Evolutionary conservation across 176 grass and related monocot species (phyloP).

Genomic region (Triticum dicoccoides): DNA sequence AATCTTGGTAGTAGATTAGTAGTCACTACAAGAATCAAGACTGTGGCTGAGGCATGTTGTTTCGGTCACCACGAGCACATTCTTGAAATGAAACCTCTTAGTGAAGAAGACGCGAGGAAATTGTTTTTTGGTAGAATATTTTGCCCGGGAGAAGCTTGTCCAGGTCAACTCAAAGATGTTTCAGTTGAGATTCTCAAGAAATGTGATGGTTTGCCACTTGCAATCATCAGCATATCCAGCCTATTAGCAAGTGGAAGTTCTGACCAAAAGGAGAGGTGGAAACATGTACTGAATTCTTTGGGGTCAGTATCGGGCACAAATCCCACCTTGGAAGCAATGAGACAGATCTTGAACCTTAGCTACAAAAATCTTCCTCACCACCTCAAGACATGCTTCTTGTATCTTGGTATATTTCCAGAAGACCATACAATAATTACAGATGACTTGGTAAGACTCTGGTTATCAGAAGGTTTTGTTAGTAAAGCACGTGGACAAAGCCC

Average conservation of each 20-base stretch:
- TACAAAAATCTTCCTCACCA: background rate
- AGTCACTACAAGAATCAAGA: constrained; percentile 1
- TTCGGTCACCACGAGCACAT: background rate
- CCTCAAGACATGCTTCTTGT: too few species aligned
- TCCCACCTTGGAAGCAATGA: too few species aligned
- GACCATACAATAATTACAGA: too few species aligned
- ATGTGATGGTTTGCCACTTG: constrained; percentile 1
- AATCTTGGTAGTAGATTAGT: constrained; percentile 9
- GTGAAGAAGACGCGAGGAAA: background rate
- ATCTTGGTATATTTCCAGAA: background rate
- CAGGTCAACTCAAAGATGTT: background rate
- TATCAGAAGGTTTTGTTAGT: background rate
- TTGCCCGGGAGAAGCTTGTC: background rate
- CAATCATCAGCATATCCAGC: background rate
- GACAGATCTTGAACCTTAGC: background rate
- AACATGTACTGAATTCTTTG: too few species aligned
- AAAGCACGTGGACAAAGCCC: background rate
- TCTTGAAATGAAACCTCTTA: constrained; percentile 4
- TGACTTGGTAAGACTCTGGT: background rate
- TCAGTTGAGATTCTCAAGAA: constrained; percentile 7
- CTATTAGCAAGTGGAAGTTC: too few species aligned
- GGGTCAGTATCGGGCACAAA: too few species aligned
- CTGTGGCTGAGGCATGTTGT: background rate
- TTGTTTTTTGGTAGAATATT: background rate
- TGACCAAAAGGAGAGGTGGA: too few species aligned